Percentiles rank a stretch among this genome's conserved stretches.
Evolutionary conservation across 1,284 basidiomycete species (phyloP).

Genomic region (Boletus nobilissimus): DNA sequence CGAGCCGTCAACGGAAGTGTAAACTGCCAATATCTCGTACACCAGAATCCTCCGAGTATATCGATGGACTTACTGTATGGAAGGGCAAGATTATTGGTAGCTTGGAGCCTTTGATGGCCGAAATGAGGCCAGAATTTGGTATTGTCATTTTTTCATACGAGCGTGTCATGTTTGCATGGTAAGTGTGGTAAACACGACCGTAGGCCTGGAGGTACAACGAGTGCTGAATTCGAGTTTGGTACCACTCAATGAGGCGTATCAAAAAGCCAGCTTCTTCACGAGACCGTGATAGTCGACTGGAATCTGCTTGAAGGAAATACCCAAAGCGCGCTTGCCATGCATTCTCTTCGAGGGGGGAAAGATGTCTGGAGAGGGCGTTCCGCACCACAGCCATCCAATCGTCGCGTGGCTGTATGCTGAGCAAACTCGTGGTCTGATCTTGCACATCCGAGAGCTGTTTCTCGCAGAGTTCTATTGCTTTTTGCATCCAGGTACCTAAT

Average conservation of each 20-base stretch:
- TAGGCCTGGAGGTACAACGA: slow-evolving; percentile 61
- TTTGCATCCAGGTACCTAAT: slow-evolving; percentile 57
- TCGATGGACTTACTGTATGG: slow-evolving; percentile 55
- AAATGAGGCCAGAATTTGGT: slow-evolving; percentile 49
- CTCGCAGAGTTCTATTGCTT: slow-evolving; percentile 58
- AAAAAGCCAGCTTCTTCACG: slow-evolving; percentile 64
- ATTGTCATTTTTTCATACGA: slow-evolving; percentile 37
- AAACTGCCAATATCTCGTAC: slow-evolving; percentile 51
- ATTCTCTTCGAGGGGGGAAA: slow-evolving; percentile 45
- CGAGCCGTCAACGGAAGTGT: slow-evolving; percentile 63
- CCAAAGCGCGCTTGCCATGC: slow-evolving; percentile 54
- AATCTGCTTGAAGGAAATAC: slow-evolving; percentile 48
- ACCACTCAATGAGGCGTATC: slow-evolving; percentile 63
- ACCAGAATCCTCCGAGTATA: not conserved
- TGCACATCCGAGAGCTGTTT: slow-evolving; percentile 59
- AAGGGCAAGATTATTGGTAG: slow-evolving; percentile 69
- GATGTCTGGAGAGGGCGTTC: slow-evolving; percentile 41
- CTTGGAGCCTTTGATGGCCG: slow-evolving; percentile 49
- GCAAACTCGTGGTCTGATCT: slow-evolving; percentile 52
- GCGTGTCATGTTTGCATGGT: slow-evolving; percentile 24
- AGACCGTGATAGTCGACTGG: slow-evolving; percentile 40
- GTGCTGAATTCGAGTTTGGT: slow-evolving; percentile 60
- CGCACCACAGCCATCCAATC: slow-evolving; percentile 60
- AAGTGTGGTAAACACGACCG: slow-evolving; percentile 44
- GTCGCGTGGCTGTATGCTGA: slow-evolving; percentile 51